Evolutionary conservation across 345 rosid genomes (phyloP).

Genomic region (Moricandia moricandioides): DNA sequence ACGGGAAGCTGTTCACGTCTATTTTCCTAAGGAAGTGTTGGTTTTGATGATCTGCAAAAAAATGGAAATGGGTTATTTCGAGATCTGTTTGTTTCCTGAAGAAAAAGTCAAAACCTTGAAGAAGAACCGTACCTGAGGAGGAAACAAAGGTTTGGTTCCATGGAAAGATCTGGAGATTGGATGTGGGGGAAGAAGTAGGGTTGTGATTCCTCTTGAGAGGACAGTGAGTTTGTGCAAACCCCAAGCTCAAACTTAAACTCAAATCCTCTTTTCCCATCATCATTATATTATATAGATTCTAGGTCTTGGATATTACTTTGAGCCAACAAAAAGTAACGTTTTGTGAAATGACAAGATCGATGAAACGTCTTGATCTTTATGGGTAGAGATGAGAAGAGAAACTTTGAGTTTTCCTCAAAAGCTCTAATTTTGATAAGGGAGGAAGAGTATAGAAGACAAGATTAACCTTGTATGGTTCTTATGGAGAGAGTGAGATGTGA

Average conservation of each 20-base stretch:
- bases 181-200: conserved; percentile 44
- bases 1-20: conserved; percentile 80
- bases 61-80: neutral
- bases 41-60: conserved; percentile 33
- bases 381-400: neutral
- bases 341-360: neutral
- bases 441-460: conserved; percentile 9
- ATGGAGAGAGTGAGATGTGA: conserved; percentile 16
- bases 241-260: conserved; percentile 75
- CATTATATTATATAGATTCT: conserved; percentile 34
- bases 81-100: conserved; percentile 12
- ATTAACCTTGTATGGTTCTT: conserved; percentile 26
- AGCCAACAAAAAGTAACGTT: neutral
- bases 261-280: conserved; percentile 74
- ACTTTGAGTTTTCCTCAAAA: neutral
- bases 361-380: neutral
- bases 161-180: conserved; percentile 48
- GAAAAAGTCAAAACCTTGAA: neutral
- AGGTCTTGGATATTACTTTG: neutral
- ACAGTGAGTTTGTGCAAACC: conserved; percentile 44
- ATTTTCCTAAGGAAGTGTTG: conserved; percentile 62
- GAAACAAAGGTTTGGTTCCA: conserved; percentile 53
- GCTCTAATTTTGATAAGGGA: neutral
- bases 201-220: conserved; percentile 49
- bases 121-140: conserved; percentile 43